Percentiles rank a stretch among this genome's conserved stretches.
These are phyloP conservation scores for Fusarium gaditjirri DNA, from an alignment of 2,329 filamentous ascomycete species.

Conservation along the genomic window DNA sequence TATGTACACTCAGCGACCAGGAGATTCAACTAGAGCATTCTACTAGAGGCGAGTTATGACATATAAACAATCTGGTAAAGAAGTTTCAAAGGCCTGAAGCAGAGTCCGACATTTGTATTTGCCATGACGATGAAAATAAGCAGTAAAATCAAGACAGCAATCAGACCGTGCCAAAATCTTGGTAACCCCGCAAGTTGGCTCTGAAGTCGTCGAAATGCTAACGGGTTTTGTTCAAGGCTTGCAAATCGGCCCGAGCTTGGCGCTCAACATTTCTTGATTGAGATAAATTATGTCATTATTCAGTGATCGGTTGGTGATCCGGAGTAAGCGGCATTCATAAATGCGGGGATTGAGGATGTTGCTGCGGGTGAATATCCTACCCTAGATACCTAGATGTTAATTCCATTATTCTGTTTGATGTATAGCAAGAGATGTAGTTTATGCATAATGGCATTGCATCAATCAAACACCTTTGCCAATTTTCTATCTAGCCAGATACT, in stretches of 20 bases:
- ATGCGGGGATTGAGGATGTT: neutral
- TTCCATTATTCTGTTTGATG: too few species aligned
- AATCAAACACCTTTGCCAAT: too few species aligned
- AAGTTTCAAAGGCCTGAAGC: rapidly evolving
- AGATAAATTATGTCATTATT: neutral
- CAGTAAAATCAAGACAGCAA: neutral
- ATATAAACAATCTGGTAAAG: rapidly evolving
- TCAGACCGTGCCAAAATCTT: neutral
- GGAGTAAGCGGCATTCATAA: neutral
- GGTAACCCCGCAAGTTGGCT: neutral
- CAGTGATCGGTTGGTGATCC: neutral
- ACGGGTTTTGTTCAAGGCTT: neutral
- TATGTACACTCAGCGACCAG: rapidly evolving
- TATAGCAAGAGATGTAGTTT: too few species aligned
- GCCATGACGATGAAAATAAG: neutral
- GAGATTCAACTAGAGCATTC: rapidly evolving
- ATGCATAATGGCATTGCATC: too few species aligned
- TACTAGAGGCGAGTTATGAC: rapidly evolving
- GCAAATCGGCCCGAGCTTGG: neutral
- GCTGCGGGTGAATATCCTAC: neutral
- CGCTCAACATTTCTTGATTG: neutral
- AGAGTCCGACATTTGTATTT: rapidly evolving
- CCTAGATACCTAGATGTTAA: neutral
- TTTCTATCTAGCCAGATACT: too few species aligned
- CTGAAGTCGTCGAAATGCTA: neutral